Evolutionary conservation across 495 filamentous ascomycete species (phyloP).

Genomic region (Bathelium albidoporum): DNA sequence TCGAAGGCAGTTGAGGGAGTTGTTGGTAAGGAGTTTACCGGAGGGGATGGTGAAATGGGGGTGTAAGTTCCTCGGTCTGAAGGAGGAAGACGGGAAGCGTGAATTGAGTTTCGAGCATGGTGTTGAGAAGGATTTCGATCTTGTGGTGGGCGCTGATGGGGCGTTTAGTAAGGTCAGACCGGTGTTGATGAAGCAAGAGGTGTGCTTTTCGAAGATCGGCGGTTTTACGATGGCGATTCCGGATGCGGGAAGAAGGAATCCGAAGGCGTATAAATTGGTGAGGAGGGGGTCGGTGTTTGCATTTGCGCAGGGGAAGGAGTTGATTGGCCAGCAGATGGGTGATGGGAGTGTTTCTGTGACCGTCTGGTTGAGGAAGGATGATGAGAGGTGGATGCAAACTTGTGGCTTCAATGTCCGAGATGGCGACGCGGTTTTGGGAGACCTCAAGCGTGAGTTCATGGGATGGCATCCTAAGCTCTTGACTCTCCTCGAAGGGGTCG

Average conservation of each 20-base stretch:
- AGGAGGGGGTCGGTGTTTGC: neutral
- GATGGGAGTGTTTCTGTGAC: neutral
- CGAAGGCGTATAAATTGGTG: neutral
- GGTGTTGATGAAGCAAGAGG: constrained; percentile 37
- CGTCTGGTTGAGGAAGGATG: neutral
- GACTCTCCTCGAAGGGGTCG: neutral
- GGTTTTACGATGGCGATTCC: constrained; percentile 15
- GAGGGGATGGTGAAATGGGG: constrained; percentile 35
- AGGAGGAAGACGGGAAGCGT: constrained; percentile 14
- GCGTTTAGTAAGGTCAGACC: constrained; percentile 47
- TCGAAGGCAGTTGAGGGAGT: constrained; percentile 3
- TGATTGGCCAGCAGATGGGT: neutral
- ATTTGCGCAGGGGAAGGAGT: neutral
- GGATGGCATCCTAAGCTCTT: neutral
- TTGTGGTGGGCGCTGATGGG: constrained; percentile 53
- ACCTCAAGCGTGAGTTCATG: neutral
- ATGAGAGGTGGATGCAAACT: neutral
- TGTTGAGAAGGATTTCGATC: constrained; percentile 32
- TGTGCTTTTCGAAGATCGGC: constrained; percentile 39
- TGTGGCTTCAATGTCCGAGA: neutral
- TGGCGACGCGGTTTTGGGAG: neutral
- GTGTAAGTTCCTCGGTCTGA: constrained; percentile 25
- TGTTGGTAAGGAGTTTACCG: constrained; percentile 25
- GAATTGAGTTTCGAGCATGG: constrained; percentile 21
- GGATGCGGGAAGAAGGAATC: constrained; percentile 19